Conservation (phyloP, 2,329 filamentous ascomycete genomes). For the Ascochyta viciae-villosae region DNA sequence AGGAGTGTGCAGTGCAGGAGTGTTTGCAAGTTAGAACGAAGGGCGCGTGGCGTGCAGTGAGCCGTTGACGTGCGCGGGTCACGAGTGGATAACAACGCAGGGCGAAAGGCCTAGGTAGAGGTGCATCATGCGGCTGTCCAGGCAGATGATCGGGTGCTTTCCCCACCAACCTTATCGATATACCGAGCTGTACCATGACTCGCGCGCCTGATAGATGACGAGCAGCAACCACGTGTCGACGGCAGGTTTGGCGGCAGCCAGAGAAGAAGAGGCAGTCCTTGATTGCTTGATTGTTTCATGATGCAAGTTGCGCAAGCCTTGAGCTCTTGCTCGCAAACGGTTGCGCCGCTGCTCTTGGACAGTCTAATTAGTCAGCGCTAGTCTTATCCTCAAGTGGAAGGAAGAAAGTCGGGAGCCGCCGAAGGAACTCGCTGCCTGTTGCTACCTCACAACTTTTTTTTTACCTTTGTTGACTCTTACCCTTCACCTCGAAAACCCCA, state of each 20-base stretch:
- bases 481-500: neutral
- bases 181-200: constrained; percentile 18
- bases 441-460: neutral
- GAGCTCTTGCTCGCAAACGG: constrained; percentile 4
- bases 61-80: constrained; percentile 30
- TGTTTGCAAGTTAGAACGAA: constrained; percentile 2
- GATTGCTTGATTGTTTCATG: neutral
- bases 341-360: constrained; percentile 9
- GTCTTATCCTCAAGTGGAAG: constrained; percentile 28
- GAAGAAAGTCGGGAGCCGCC: constrained; percentile 27
- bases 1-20: constrained; percentile 4
- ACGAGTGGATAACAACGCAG: constrained; percentile 29
- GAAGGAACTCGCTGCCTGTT: constrained; percentile 9
- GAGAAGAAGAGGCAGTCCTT: neutral
- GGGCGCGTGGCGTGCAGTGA: constrained; percentile 28
- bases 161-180: constrained; percentile 30
- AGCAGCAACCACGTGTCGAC: neutral
- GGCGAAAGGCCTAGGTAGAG: constrained; percentile 23
- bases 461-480: neutral
- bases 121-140: constrained; percentile 18
- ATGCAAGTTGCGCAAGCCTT: neutral
- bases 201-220: constrained; percentile 4
- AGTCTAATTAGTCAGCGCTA: constrained; percentile 28
- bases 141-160: constrained; percentile 26
- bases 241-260: neutral